Evolutionary conservation across 2,329 filamentous ascomycete genomes (phyloP).

Genomic region (Neodidymelliopsis sp.): DNA sequence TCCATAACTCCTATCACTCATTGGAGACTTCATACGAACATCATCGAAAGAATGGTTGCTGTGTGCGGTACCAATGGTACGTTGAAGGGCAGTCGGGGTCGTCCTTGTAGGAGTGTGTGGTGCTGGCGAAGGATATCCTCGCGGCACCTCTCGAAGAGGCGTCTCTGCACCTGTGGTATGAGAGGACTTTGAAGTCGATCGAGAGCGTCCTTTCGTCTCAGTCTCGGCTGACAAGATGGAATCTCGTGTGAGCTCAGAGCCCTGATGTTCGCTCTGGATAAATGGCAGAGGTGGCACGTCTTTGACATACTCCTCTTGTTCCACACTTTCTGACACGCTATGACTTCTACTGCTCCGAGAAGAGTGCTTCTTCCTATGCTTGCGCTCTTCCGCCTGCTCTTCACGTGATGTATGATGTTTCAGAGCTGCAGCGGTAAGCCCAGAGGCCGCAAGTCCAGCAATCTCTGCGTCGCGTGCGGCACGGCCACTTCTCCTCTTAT

Average conservation of each 20-base stretch:
- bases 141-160: constrained; percentile 67
- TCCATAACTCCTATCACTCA: constrained; percentile 55
- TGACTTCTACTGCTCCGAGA: constrained; percentile 61
- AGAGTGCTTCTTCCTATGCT: constrained; percentile 55
- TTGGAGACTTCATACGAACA: constrained; percentile 55
- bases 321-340: constrained; percentile 62
- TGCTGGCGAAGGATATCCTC: constrained; percentile 63
- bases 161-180: constrained; percentile 60
- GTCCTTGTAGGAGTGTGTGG: constrained; percentile 71
- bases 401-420: constrained; percentile 71
- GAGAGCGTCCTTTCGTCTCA: constrained; percentile 65
- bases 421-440: constrained; percentile 68
- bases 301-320: constrained; percentile 58
- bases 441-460: constrained; percentile 61
- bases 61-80: constrained; percentile 72
- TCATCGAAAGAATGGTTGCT: constrained; percentile 62
- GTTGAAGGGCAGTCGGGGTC: constrained; percentile 63
- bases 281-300: constrained; percentile 79
- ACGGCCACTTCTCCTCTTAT: constrained; percentile 63
- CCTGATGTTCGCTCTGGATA: constrained; percentile 82
- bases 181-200: constrained; percentile 66
- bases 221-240: constrained; percentile 86
- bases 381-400: constrained; percentile 51
- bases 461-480: constrained; percentile 62
- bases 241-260: constrained; percentile 85